phyloP scores from a whole-genome alignment of 768 basidiomycete genomes.

The Gloeostereum incarnatum region DNA sequence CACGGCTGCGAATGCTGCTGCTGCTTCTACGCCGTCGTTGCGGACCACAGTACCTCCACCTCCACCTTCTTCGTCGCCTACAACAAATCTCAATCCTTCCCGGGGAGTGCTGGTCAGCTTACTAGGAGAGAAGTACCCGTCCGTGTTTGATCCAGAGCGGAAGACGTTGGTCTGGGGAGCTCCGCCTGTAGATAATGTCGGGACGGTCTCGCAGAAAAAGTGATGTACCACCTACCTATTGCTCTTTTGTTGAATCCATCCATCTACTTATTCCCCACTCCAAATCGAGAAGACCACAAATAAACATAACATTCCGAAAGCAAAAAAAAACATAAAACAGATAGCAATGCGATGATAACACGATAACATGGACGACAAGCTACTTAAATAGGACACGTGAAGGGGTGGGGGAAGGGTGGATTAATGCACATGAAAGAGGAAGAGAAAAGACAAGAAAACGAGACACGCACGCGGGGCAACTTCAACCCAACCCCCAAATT shows the following conservation, averaged over 20 bases:
- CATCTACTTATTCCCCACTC: conserved; percentile 16
- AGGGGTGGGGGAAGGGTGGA: neutral
- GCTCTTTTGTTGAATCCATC: neutral
- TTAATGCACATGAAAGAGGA: neutral
- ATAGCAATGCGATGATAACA: conserved; percentile 12
- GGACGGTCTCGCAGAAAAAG: conserved; percentile 28
- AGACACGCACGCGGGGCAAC: conserved; percentile 9
- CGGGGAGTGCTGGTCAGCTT: conserved; percentile 37
- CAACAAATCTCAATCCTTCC: too few relatives aligned
- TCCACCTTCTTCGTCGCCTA: too few relatives aligned
- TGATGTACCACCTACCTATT: neutral
- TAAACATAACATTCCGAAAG: conserved; percentile 1
- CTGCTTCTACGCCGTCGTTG: conserved; percentile 3
- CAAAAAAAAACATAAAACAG: neutral
- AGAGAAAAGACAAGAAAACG: neutral
- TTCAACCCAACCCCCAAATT: conserved; percentile 66
- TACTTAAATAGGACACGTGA: neutral
- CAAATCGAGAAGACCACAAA: conserved; percentile 23
- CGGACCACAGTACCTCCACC: too few relatives aligned
- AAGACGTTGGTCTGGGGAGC: conserved; percentile 71
- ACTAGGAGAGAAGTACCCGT: conserved; percentile 36
- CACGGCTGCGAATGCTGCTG: conserved; percentile 11
- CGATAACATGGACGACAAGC: conserved; percentile 1
- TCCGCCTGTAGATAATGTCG: conserved; percentile 55
- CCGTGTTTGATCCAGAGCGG: conserved; percentile 45